A percentile compares a stretch with the other conserved stretches of the same genome.
phyloP scores from a whole-genome alignment of 2,329 filamentous ascomycete species.

The Domatiomyces catenatus region DNA sequence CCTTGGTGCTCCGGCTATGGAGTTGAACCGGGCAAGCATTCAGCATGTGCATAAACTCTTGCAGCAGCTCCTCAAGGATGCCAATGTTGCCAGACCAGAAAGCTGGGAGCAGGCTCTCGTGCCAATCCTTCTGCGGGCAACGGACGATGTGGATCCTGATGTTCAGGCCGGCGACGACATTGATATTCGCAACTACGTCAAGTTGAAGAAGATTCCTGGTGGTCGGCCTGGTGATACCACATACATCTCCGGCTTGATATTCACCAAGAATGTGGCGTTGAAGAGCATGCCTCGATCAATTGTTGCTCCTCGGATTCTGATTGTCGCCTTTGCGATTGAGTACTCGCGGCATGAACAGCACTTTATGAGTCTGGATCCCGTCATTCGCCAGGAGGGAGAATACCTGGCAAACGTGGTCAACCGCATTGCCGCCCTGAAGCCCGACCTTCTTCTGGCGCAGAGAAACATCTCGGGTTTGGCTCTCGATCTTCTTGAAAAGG shows the following conservation, averaged over 20 bases:
- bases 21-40: conserved; percentile 74
- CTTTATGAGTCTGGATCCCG: conserved; percentile 95
- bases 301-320: conserved; percentile 66
- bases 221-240: conserved; percentile 78
- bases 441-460: conserved; percentile 78
- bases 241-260: conserved; percentile 94
- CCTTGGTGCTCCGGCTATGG: conserved; percentile 55
- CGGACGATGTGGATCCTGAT: conserved; percentile 87
- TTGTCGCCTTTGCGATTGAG: conserved; percentile 89
- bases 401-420: conserved; percentile 84
- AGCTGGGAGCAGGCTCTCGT: conserved; percentile 84
- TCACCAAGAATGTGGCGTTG: conserved; percentile 88
- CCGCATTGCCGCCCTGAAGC: conserved; percentile 70
- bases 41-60: conserved; percentile 77
- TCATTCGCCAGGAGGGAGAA: conserved; percentile 91
- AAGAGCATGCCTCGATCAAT: conserved; percentile 93
- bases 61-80: conserved; percentile 66
- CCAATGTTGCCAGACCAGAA: conserved; percentile 52
- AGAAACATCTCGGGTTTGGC: conserved; percentile 86
- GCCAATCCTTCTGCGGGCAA: conserved; percentile 77
- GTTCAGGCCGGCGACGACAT: conserved; percentile 85
- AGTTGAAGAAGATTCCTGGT: conserved; percentile 89
- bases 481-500: conserved; percentile 71
- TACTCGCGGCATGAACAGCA: conserved; percentile 86
- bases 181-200: conserved; percentile 94